Conservation (phyloP, 441 rosid genomes). For the Croton setiger region DNA sequence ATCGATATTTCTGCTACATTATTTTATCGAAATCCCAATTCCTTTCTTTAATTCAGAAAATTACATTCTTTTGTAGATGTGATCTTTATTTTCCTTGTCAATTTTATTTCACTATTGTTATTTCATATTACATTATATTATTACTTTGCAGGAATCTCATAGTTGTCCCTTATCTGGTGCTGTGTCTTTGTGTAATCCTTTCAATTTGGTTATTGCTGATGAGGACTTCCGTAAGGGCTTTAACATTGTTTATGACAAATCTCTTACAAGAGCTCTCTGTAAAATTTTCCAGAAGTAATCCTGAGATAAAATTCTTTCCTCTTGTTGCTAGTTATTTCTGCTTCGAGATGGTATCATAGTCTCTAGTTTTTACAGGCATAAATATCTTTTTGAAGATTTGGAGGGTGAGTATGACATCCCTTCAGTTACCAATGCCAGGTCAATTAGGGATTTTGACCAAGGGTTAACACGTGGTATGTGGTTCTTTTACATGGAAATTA, state of each 20-base stretch:
- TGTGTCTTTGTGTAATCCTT: slow-evolving; percentile 86
- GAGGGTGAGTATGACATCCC: slow-evolving; percentile 73
- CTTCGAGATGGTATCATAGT: slow-evolving; percentile 18
- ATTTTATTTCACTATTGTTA: background rate
- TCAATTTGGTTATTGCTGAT: slow-evolving; percentile 78
- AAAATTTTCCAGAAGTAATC: slow-evolving; percentile 62
- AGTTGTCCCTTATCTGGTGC: slow-evolving; percentile 71
- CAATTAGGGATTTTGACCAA: slow-evolving; percentile 76
- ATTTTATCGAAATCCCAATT: background rate
- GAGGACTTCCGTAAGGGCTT: slow-evolving; percentile 86
- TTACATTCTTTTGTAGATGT: background rate
- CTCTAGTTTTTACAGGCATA: slow-evolving; percentile 52
- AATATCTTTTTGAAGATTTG: slow-evolving; percentile 75
- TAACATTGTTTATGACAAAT: slow-evolving; percentile 71
- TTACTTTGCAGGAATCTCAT: slow-evolving; percentile 58
- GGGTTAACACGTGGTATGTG: slow-evolving; percentile 68
- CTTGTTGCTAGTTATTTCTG: slow-evolving; percentile 8
- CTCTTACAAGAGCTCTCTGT: slow-evolving; percentile 59
- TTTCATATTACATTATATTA: background rate
- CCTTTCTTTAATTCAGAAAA: background rate
- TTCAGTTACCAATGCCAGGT: slow-evolving; percentile 56
- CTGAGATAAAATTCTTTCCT: slow-evolving; percentile 16
- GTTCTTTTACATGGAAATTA: slow-evolving; percentile 8
- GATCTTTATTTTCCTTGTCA: background rate
- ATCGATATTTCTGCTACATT: background rate